Evolutionary conservation across 179 eudicot species (phyloP).

Genomic region (Beta macrorhiza): DNA sequence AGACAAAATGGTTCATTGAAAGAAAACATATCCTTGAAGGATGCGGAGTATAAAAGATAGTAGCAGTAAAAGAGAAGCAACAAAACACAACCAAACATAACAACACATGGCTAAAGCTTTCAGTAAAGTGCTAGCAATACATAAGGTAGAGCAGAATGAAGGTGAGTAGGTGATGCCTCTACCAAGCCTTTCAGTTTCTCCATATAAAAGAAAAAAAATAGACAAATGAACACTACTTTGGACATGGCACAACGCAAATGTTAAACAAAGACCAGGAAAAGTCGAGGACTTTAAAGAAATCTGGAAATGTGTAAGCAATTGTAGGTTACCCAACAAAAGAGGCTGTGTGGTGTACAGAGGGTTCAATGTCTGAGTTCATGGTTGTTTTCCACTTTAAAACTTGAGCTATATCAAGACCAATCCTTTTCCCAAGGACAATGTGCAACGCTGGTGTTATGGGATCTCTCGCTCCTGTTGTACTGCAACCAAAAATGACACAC

Average conservation of each 20-base stretch:
- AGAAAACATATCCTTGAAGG: background rate
- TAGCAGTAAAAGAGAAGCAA: background rate
- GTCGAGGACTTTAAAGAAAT: background rate
- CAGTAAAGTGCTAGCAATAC: background rate
- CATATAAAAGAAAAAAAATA: background rate
- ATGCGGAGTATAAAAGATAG: background rate
- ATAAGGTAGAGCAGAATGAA: background rate
- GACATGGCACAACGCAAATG: too few relatives aligned
- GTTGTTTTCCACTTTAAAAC: slow-evolving; percentile 86
- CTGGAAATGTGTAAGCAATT: background rate
- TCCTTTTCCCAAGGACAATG: slow-evolving; percentile 91
- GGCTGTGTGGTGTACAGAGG: slow-evolving; percentile 92
- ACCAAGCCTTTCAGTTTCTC: slow-evolving; percentile 1
- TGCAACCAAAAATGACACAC: slow-evolving; percentile 37
- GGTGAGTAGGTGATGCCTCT: background rate
- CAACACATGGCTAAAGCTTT: background rate
- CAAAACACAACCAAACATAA: background rate
- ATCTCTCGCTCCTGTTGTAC: slow-evolving; percentile 95
- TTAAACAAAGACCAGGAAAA: background rate
- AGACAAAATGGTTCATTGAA: background rate
- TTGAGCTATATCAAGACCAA: slow-evolving; percentile 93
- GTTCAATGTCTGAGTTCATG: slow-evolving; percentile 60
- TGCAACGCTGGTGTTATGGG: slow-evolving; percentile 92
- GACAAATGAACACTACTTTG: too few relatives aligned
- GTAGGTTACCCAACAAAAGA: slow-evolving; percentile 84